These are phyloP conservation scores for Litsea cubeba DNA, from an alignment of 164 flowering plant species.

Conservation along the genomic window DNA sequence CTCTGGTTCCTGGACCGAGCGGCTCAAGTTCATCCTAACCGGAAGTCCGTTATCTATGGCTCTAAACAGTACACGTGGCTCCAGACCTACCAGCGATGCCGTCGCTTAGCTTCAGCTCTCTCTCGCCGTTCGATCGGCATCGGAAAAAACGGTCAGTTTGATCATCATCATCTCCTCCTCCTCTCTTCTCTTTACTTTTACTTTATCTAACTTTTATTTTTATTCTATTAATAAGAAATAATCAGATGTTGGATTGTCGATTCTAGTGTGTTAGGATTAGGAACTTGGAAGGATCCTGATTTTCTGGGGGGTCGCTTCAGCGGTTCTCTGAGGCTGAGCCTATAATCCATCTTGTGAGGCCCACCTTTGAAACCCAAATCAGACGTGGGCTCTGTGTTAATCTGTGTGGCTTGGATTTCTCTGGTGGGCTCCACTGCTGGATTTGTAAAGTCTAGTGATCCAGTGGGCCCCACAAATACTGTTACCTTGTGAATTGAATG, in stretches of 20 bases:
- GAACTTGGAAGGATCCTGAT: not conserved
- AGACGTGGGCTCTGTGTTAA: too few relatives aligned
- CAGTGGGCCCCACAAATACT: too few relatives aligned
- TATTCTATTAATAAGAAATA: too few relatives aligned
- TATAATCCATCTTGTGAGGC: too few relatives aligned
- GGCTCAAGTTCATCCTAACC: conserved; percentile 66
- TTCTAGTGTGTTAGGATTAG: not conserved
- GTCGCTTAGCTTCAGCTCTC: conserved; percentile 87
- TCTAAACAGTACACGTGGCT: conserved; percentile 64
- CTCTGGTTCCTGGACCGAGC: conserved; percentile 85
- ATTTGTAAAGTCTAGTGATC: too few relatives aligned
- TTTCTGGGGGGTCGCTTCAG: too few relatives aligned
- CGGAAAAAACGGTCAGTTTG: conserved; percentile 49
- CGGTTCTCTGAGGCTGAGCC: too few relatives aligned
- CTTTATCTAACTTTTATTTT: not conserved
- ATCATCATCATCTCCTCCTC: not conserved
- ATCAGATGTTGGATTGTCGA: not conserved
- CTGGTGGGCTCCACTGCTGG: too few relatives aligned
- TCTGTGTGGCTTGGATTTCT: too few relatives aligned
- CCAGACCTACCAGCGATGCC: conserved; percentile 74
- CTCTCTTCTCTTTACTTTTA: not conserved
- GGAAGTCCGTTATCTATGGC: conserved; percentile 66
- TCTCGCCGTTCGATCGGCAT: conserved; percentile 37
- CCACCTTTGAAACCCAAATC: too few relatives aligned
- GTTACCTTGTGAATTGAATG: too few relatives aligned